Evolutionary conservation across 148 eudicot species (phyloP), one percentile per base, ranked within the genome.

Genomic region (Nyssa sinensis): DNA sequence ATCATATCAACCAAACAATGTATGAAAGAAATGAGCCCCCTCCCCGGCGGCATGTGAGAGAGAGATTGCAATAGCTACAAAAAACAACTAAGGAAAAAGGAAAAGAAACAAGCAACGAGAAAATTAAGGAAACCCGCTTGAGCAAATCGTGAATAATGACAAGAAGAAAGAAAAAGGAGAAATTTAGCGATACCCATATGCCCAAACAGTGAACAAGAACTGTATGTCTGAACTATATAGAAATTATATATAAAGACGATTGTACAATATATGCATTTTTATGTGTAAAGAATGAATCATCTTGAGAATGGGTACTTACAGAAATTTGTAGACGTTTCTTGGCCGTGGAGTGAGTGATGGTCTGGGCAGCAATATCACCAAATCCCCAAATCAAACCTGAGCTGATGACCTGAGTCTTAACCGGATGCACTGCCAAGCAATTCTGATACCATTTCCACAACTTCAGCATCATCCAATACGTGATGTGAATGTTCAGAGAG

Each of bases 381-480:
- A 85, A 70, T 7, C 97, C 97, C 98, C 98, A 94, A 81, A 94
- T 87, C 31, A 94, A 61, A 39, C 89, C 96, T 9, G 98, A 94
- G 75, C 97, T 94, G 49, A 94, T 84, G 81, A 94, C 86, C 82
- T 94, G 98, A 12, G 98, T 94, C 78, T 92, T 94, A 10, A 92
- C 91, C 3, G 98, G 97, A 62, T 94, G 98, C 21, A 65, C 78
- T 24, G 91, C 78, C 75, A 94, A 83, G 75, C 98, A 90, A 65
- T 86, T 94, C 28, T 92, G 97, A 72, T 90, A 94, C 96, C 90
- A 94, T 88, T 84, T 88, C 98, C 98, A 94, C 29, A 88, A 53
- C 75, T 80, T 89, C 89, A 88, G 79, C 97, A 94, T 93, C 72
- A 76, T 62, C 64, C 74, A 32, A 33, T 17, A 13, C 35, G 53